These are phyloP conservation scores for Xylaria grammica DNA, from an alignment of 495 filamentous ascomycete genomes.

Conservation along the genomic window DNA sequence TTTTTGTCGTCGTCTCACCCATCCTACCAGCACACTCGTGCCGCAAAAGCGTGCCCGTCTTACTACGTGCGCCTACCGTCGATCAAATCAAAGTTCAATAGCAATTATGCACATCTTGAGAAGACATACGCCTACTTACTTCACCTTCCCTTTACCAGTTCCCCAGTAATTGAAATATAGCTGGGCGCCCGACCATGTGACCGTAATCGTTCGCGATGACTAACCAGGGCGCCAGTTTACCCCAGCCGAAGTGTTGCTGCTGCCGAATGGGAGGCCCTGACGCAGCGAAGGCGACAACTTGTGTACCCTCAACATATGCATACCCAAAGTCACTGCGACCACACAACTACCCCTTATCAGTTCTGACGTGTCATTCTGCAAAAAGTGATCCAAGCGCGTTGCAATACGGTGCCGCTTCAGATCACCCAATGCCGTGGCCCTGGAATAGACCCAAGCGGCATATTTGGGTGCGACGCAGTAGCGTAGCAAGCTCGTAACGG, in stretches of 20 bases:
- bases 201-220: background rate
- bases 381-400: conserved; percentile 12
- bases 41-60: background rate
- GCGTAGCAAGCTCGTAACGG: conserved; percentile 1
- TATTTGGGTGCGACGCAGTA: conserved; percentile 17
- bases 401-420: conserved; percentile 9
- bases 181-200: background rate
- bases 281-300: background rate
- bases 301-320: conserved; percentile 19
- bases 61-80: conserved; percentile 2
- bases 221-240: background rate
- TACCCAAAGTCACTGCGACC: conserved; percentile 20
- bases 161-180: background rate
- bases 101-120: background rate
- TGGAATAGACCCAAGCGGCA: conserved; percentile 18
- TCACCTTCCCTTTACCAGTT: background rate
- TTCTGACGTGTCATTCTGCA: conserved; percentile 26
- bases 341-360: conserved; percentile 1
- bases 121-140: background rate
- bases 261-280: background rate
- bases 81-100: background rate
- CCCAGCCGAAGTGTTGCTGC: background rate
- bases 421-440: conserved; percentile 25
- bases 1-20: background rate
- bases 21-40: conserved; percentile 1